Evolutionary conservation across 768 basidiomycete genomes (phyloP).

Genomic region (Daedaleopsis sinensis): DNA sequence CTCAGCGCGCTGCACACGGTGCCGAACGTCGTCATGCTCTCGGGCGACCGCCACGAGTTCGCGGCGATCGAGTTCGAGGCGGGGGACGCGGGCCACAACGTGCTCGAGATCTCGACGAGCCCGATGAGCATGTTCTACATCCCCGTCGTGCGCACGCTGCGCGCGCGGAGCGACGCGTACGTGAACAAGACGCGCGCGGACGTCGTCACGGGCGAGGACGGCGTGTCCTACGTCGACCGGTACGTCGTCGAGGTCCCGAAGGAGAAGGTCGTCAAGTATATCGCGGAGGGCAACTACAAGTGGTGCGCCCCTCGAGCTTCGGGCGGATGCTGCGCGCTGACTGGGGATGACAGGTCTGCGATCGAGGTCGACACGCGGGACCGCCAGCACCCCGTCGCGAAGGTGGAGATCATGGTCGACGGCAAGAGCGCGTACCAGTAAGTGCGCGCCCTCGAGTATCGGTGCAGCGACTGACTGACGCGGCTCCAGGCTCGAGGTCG

Average conservation of each 20-base stretch:
- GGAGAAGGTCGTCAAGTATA: conserved; percentile 59
- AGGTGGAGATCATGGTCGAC: conserved; percentile 62
- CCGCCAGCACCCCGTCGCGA: conserved; percentile 49
- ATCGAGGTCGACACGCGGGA: conserved; percentile 72
- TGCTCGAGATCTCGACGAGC: conserved; percentile 69
- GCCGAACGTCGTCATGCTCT: conserved; percentile 70
- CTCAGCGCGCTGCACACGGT: conserved; percentile 62
- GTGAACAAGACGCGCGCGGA: conserved; percentile 40
- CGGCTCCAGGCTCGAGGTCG: conserved; percentile 45
- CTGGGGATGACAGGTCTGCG: conserved; percentile 53
- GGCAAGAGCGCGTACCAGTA: conserved; percentile 58
- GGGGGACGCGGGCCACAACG: conserved; percentile 39
- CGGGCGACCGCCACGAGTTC: conserved; percentile 81
- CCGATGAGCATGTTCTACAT: conserved; percentile 74
- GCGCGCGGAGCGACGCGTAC: conserved; percentile 44
- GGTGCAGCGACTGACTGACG: not conserved
- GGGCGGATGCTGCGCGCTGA: not conserved
- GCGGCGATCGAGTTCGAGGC: conserved; percentile 66
- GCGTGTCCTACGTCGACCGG: conserved; percentile 20
- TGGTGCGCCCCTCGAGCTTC: conserved; percentile 43
- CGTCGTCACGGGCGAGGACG: conserved; percentile 27
- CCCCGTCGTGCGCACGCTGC: conserved; percentile 59
- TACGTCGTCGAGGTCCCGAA: conserved; percentile 47
- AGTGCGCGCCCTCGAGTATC: conserved; percentile 15
- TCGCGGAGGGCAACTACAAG: conserved; percentile 68